phyloP scores from a whole-genome alignment of 805 yeast species.

The Metschnikowia drakensbergensis region DNA sequence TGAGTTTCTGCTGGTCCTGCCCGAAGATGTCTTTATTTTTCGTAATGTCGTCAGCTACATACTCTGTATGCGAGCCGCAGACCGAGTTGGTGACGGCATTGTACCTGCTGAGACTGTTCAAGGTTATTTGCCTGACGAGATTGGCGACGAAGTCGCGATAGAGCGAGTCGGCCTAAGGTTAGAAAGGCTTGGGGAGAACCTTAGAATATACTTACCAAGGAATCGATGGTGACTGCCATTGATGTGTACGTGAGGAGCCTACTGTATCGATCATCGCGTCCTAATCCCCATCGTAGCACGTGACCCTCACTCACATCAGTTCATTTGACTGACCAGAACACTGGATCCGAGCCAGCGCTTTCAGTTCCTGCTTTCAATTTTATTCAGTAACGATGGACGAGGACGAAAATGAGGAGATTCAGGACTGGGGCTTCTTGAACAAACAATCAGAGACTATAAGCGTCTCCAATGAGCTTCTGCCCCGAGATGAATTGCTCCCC shows the following conservation, averaged over 20 bases:
- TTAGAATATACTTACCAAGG: slow-evolving; percentile 12
- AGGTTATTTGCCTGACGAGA: slow-evolving; percentile 28
- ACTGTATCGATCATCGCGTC: background rate
- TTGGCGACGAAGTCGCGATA: slow-evolving; percentile 32
- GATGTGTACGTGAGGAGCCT: background rate
- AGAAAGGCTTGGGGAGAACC: background rate
- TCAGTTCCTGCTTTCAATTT: background rate
- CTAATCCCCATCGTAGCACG: background rate
- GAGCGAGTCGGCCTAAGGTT: slow-evolving; percentile 36
- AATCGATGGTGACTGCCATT: slow-evolving; percentile 13
- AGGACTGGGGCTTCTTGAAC: slow-evolving; percentile 48
- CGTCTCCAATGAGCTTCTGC: background rate
- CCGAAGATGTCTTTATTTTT: slow-evolving; percentile 45
- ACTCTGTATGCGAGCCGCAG: background rate
- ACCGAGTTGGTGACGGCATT: background rate
- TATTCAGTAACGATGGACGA: slow-evolving; percentile 8
- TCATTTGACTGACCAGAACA: background rate
- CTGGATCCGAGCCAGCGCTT: background rate
- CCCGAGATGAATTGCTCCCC: slow-evolving; percentile 41
- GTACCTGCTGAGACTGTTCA: slow-evolving; percentile 9
- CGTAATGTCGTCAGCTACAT: background rate
- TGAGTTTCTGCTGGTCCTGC: slow-evolving; percentile 44
- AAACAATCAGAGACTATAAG: background rate
- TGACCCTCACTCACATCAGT: background rate
- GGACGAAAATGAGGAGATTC: slow-evolving; percentile 36